Evolutionary conservation across 1,284 basidiomycete species (phyloP).

Genomic region (Erythrobasidium hasegawianum): DNA sequence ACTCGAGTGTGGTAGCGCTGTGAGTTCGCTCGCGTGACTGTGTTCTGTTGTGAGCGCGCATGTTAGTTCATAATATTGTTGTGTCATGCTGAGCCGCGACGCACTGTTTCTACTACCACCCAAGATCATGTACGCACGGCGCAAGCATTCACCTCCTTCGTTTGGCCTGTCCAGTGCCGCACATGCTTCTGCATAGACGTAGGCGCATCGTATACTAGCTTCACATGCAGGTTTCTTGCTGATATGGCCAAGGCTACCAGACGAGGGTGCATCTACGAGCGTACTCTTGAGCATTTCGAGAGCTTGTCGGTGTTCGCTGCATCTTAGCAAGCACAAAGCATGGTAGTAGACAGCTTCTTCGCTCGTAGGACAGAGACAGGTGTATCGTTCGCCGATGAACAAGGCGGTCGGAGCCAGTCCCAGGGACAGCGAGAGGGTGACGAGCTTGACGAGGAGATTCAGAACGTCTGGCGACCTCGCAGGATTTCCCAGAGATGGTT

Average conservation of each 20-base stretch:
- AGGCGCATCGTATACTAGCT: constrained; percentile 43
- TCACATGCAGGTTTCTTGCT: constrained; percentile 40
- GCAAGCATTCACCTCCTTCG: constrained; percentile 43
- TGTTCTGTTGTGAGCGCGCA: too few species aligned
- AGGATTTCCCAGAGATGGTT: constrained; percentile 27
- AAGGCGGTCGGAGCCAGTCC: constrained; percentile 38
- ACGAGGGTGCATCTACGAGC: constrained; percentile 32
- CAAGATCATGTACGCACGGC: constrained; percentile 27
- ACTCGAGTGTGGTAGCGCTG: not conserved
- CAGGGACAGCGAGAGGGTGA: constrained; percentile 14
- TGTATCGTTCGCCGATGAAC: constrained; percentile 45
- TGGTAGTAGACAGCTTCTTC: constrained; percentile 42
- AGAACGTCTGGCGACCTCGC: constrained; percentile 30
- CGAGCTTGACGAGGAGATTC: constrained; percentile 30
- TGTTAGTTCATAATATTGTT: too few species aligned
- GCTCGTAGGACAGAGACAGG: constrained; percentile 38
- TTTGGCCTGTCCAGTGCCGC: constrained; percentile 38
- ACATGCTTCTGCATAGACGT: constrained; percentile 43
- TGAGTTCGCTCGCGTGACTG: too few species aligned
- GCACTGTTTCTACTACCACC: constrained; percentile 14
- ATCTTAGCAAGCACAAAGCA: constrained; percentile 33
- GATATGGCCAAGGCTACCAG: constrained; percentile 1
- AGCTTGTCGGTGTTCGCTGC: constrained; percentile 36
- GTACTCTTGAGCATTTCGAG: constrained; percentile 39
- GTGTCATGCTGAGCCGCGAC: not conserved